Percentiles rank a stretch among this genome's conserved stretches.
Conservation (phyloP, 768 basidiomycete species). For the Gymnopilus dilepis region DNA sequence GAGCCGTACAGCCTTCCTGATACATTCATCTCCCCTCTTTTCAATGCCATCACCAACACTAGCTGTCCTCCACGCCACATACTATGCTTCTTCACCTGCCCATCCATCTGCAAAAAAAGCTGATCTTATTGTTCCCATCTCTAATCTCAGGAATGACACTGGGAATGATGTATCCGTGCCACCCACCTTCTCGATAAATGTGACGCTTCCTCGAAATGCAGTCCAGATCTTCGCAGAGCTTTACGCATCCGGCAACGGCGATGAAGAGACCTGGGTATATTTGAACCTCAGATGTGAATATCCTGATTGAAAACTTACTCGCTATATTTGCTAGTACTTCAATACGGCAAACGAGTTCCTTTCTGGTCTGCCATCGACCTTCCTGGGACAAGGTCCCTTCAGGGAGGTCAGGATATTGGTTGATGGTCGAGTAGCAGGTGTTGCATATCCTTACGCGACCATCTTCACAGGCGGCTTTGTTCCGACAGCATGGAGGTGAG, state of each 20-base stretch:
- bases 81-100: conserved; percentile 60
- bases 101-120: conserved; percentile 65
- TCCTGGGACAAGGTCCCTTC: conserved; percentile 52
- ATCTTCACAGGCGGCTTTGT: conserved; percentile 81
- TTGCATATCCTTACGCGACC: conserved; percentile 57
- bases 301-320: neutral
- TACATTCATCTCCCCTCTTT: too few species aligned
- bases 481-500: conserved; percentile 71
- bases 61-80: conserved; percentile 77
- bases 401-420: conserved; percentile 53
- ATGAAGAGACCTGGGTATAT: conserved; percentile 77
- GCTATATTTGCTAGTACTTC: conserved; percentile 55
- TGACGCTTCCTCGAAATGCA: conserved; percentile 73
- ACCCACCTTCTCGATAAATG: conserved; percentile 73
- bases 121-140: conserved; percentile 71
- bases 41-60: too few species aligned
- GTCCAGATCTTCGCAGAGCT: conserved; percentile 73
- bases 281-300: neutral
- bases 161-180: conserved; percentile 77
- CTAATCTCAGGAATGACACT: conserved; percentile 63
- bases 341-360: conserved; percentile 69
- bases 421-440: conserved; percentile 51
- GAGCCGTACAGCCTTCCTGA: too few species aligned
- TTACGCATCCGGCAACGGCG: conserved; percentile 62
- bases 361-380: conserved; percentile 47